Base-by-base conservation (phyloP, 2,329 filamentous ascomycete genomes). In the Paracoccidioides lutzii region DNA sequence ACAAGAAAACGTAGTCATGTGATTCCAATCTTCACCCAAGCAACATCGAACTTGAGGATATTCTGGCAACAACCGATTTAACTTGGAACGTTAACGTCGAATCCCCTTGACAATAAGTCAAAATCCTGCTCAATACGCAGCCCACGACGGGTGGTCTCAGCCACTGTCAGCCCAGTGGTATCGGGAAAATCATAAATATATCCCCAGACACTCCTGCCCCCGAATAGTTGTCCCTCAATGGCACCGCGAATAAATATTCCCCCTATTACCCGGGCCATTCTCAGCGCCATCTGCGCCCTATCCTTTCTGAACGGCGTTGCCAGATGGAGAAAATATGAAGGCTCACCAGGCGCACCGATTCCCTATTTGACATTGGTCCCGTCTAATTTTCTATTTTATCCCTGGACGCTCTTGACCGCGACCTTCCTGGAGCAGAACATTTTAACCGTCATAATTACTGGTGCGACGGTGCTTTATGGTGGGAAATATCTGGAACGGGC, bases 401-500 rank as follows among this genome's bases (percentile, higher is more conserved):
- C 93, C 0, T 98, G 93, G 93, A 94, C 90, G 0, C 86, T 95
- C 61, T 65, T 94, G 55, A 87, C 88, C 2, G 86, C 90, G 2
- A 88, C 90, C 0, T 79, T 96, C 56, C 89, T 96, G 51, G 93
- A 98, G 75, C 87, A 88, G 71, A 97, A 97, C 70, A 77, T 97
- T 64, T 87, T 95, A 66, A 95, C 89, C 9, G 78, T 96, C 45
- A 73, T 81, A 32, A 82, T 95, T 56, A 89, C 88, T 50, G 84
- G 79, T 33, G 75, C 84, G 45, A 90, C 90, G 0, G 73, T 97
- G 54, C 95, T 90, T 71, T 88, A 95, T 74, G 91, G 91, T 55
- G 93, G 93, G 8, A 83, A 90, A 64, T 98, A 98, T 71, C 81
- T 98, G 28, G 93, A 98, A 78, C 80, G 93, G 66, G 91, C 93